Conservation (phyloP, 2,329 filamentous ascomycete genomes). For the Chaetomium strumarium region DNA sequence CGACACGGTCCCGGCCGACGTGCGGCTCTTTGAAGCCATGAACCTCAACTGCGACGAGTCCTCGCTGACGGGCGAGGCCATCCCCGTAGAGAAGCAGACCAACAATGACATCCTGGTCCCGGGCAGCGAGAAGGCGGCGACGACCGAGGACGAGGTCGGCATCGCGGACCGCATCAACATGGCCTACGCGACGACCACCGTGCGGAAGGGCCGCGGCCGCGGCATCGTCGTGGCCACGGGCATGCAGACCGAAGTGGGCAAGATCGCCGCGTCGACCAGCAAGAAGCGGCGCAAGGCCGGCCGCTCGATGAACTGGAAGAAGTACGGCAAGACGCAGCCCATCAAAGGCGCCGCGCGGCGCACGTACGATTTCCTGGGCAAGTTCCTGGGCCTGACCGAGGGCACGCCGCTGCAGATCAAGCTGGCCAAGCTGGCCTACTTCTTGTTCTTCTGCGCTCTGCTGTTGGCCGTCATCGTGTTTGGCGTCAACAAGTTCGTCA, state of each 20-base stretch:
- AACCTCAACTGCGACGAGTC: constrained; percentile 77
- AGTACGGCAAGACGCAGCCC: constrained; percentile 37
- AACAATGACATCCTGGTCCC: constrained; percentile 42
- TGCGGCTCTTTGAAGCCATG: constrained; percentile 66
- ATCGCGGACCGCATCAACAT: constrained; percentile 71
- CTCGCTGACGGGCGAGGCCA: constrained; percentile 69
- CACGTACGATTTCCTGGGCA: constrained; percentile 31
- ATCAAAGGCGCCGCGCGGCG: constrained; percentile 37
- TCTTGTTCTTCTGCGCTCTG: constrained; percentile 68
- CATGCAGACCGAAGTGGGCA: constrained; percentile 70
- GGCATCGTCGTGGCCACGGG: constrained; percentile 69
- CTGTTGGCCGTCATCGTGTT: constrained; percentile 58
- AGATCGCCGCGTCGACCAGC: constrained; percentile 62
- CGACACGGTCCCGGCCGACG: constrained; percentile 68
- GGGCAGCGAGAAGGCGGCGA: constrained; percentile 41
- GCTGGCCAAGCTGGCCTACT: constrained; percentile 75
- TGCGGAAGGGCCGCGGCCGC: constrained; percentile 65
- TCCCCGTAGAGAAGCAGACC: constrained; percentile 62
- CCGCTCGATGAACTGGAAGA: constrained; percentile 38
- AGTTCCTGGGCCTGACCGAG: constrained; percentile 54
- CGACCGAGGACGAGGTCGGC: constrained; percentile 46
- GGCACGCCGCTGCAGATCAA: constrained; percentile 83
- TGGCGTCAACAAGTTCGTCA: constrained; percentile 48
- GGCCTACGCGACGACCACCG: constrained; percentile 66
- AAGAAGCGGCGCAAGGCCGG: constrained; percentile 44